phyloP scores from a whole-genome alignment of 2,329 filamentous ascomycete species.

The Coniochaeta sp. region DNA sequence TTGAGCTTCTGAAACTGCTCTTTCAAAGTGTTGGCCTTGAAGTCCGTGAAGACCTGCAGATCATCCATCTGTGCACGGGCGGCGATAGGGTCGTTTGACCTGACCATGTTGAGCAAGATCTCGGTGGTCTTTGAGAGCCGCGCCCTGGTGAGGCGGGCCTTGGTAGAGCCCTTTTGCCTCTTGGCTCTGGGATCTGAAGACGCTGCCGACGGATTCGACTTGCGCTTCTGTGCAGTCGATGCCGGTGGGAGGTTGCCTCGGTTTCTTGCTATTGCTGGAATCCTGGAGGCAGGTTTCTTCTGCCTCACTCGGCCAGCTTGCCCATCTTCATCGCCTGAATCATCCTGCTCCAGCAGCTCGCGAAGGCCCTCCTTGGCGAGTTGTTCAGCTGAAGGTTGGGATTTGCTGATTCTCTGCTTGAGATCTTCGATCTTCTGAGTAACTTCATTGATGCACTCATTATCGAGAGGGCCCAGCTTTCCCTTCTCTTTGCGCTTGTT shows the following conservation, averaged over 20 bases:
- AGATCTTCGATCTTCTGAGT: background rate
- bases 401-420: no score
- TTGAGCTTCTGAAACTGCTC: background rate
- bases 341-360: background rate
- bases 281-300: background rate
- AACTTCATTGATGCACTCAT: background rate
- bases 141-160: no score
- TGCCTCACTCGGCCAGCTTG: background rate
- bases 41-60: background rate
- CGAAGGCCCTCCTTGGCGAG: background rate
- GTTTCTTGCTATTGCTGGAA: background rate
- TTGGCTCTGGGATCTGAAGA: background rate
- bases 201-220: background rate
- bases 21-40: background rate
- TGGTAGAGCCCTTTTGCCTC: background rate
- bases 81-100: background rate
- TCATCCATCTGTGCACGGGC: background rate
- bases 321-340: background rate
- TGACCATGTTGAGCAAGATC: background rate
- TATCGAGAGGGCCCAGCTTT: background rate
- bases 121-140: no score
- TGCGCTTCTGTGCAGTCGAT: background rate
- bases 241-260: background rate
- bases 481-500: background rate
- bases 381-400: background rate